Conservation (phyloP, 129 eudicot genomes). For the Glebionis coronaria region DNA sequence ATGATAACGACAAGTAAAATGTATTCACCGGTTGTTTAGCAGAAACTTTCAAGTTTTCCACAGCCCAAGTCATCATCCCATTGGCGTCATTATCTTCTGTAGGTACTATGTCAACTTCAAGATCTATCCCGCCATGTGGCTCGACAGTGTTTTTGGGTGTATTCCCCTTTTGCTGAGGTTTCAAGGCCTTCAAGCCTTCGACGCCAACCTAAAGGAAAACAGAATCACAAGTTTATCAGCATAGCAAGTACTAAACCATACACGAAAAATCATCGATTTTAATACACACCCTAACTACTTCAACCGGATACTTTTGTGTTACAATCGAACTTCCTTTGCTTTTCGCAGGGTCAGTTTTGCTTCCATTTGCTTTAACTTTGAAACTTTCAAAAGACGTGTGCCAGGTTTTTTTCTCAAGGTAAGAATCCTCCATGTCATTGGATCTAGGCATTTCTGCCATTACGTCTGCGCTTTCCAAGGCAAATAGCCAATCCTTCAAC, state of each 20-base stretch:
- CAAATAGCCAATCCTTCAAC: conserved; percentile 78
- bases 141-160: conserved; percentile 32
- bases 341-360: conserved; percentile 32
- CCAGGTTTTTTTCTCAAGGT: conserved; percentile 69
- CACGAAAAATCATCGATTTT: not conserved
- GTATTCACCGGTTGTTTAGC: conserved; percentile 71
- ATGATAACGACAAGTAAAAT: conserved; percentile 10
- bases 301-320: conserved; percentile 55
- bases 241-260: not conserved
- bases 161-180: conserved; percentile 51
- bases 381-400: conserved; percentile 65
- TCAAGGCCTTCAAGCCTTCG: conserved; percentile 69
- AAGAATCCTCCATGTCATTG: conserved; percentile 36
- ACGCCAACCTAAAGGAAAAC: conserved; percentile 57
- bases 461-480: conserved; percentile 72
- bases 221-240: not conserved
- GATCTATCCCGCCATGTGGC: conserved; percentile 50
- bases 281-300: conserved; percentile 57
- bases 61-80: conserved; percentile 47
- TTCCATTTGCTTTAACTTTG: conserved; percentile 62
- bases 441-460: conserved; percentile 39
- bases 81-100: conserved; percentile 43
- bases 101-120: conserved; percentile 51
- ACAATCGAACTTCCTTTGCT: conserved; percentile 27
- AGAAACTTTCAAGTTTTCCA: conserved; percentile 63